Conservation (phyloP, 23 red algal species). For the Gracilariopsis chorda region DNA sequence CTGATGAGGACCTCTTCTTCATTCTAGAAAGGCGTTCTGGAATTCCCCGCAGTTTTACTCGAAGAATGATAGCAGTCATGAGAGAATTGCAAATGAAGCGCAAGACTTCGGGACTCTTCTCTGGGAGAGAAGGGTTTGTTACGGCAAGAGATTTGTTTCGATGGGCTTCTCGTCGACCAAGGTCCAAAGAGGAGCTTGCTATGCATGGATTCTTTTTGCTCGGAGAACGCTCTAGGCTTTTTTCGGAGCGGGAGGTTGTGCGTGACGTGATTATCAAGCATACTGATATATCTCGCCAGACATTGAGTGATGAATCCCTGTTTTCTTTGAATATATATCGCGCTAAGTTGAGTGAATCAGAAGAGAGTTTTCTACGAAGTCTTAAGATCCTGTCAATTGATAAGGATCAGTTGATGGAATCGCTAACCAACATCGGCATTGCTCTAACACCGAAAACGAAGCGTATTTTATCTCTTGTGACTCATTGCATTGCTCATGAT, state of each 20-base stretch:
- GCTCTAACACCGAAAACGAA: slow-evolving; percentile 52
- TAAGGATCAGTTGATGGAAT: not conserved
- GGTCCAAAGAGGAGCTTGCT: slow-evolving; percentile 62
- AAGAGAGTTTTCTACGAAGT: slow-evolving; percentile 19
- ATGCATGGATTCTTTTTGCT: slow-evolving; percentile 86
- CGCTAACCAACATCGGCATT: slow-evolving; percentile 18
- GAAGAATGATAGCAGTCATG: slow-evolving; percentile 80
- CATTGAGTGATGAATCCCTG: slow-evolving; percentile 20
- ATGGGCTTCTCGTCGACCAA: slow-evolving; percentile 51
- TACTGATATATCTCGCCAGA: slow-evolving; percentile 3
- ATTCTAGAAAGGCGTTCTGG: slow-evolving; percentile 57
- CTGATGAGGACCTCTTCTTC: slow-evolving; percentile 67
- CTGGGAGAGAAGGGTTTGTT: slow-evolving; percentile 77
- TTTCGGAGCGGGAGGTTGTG: slow-evolving; percentile 41
- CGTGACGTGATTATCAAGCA: slow-evolving; percentile 36
- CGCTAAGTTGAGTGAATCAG: not conserved
- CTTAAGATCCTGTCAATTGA: not conserved
- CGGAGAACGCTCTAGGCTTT: slow-evolving; percentile 67
- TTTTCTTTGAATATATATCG: not conserved
- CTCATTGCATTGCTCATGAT: slow-evolving; percentile 30
- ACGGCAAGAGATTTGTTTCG: slow-evolving; percentile 80
- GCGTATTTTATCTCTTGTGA: slow-evolving; percentile 67
- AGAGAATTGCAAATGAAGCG: slow-evolving; percentile 81
- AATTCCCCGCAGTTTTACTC: slow-evolving; percentile 73
- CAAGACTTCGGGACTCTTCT: slow-evolving; percentile 58